Percentiles rank a stretch among this genome's conserved stretches.
phyloP scores from a whole-genome alignment of 1,139 yeast species.

The Hemisphaericaspora xylofermentans region DNA sequence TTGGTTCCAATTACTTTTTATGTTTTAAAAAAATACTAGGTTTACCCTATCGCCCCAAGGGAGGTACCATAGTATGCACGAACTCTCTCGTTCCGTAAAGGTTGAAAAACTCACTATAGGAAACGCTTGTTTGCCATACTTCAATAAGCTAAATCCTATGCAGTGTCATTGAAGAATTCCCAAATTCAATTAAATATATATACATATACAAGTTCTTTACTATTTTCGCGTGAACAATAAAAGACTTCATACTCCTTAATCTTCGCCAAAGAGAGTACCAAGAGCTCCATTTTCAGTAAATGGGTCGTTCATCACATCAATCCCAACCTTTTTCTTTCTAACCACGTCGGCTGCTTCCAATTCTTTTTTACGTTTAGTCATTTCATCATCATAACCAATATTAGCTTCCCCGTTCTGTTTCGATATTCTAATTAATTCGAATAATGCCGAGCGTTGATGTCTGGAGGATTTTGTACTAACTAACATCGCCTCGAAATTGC shows the following conservation, averaged over 20 bases:
- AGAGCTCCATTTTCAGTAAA: slow-evolving; percentile 62
- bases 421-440: slow-evolving; percentile 59
- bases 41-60: no score
- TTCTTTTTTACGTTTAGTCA: slow-evolving; percentile 50
- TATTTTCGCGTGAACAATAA: not conserved
- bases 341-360: slow-evolving; percentile 38
- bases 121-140: no score
- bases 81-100: no score
- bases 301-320: slow-evolving; percentile 68
- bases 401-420: slow-evolving; percentile 28
- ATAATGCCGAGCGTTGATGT: slow-evolving; percentile 71
- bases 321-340: slow-evolving; percentile 39
- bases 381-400: slow-evolving; percentile 34
- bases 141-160: no score
- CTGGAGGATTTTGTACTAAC: slow-evolving; percentile 62
- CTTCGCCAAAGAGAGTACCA: slow-evolving; percentile 16
- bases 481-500: slow-evolving; percentile 59
- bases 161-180: no score
- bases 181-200: not conserved
- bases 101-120: no score
- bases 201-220: not conserved
- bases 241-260: not conserved
- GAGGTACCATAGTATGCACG: no score
- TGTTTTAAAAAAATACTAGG: no score
- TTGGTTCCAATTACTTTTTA: no score